Evolutionary conservation across 768 basidiomycete genomes (phyloP).

Genomic region (Boletus subparvulus): DNA sequence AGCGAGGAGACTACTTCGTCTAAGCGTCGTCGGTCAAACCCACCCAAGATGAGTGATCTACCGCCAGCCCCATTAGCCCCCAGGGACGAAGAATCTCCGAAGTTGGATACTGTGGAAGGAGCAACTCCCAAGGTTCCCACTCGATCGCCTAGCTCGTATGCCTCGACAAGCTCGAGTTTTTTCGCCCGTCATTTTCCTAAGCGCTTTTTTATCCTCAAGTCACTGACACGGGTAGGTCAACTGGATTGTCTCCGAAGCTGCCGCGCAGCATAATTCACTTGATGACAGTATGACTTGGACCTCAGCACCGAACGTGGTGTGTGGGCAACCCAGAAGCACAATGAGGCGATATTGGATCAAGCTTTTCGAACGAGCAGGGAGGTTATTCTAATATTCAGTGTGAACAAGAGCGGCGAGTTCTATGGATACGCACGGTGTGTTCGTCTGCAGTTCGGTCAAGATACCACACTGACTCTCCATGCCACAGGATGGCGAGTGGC

Average conservation of each 20-base stretch:
- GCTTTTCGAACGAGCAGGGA: constrained; percentile 89
- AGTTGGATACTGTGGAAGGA: neutral
- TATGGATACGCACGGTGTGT: constrained; percentile 84
- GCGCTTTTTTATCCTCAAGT: constrained; percentile 93
- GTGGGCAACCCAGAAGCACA: constrained; percentile 94
- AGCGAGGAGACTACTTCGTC: neutral
- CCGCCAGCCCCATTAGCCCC: constrained; percentile 31
- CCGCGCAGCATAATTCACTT: neutral
- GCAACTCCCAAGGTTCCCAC: constrained; percentile 8
- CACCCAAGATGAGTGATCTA: neutral
- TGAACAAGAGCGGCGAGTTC: constrained; percentile 93
- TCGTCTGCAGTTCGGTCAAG: constrained; percentile 11
- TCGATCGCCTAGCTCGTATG: constrained; percentile 61
- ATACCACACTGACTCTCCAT: constrained; percentile 1
- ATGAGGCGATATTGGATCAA: constrained; percentile 87
- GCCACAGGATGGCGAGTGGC: constrained; percentile 61
- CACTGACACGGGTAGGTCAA: constrained; percentile 65
- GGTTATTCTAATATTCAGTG: constrained; percentile 88
- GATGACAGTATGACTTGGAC: constrained; percentile 69
- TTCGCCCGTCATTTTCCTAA: constrained; percentile 74
- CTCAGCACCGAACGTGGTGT: constrained; percentile 72
- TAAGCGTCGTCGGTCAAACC: neutral
- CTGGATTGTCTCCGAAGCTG: neutral
- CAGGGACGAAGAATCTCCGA: constrained; percentile 40
- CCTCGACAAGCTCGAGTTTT: constrained; percentile 84